phyloP scores from a whole-genome alignment of 2,329 filamentous ascomycete genomes.

The Cytospora piceicola region DNA sequence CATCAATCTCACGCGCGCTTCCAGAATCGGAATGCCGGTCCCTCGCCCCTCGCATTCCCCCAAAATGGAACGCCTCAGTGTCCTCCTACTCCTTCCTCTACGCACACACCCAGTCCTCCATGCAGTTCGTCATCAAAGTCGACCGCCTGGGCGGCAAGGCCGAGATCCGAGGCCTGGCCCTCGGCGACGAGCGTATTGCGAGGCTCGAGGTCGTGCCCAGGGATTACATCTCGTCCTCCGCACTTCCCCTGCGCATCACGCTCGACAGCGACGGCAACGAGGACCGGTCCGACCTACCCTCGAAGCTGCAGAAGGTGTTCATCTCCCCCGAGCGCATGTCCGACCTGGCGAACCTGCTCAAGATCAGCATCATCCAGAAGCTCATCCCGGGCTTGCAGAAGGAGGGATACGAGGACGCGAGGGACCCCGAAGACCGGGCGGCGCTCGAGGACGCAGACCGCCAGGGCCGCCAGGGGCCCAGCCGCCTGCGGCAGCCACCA shows the following conservation, averaged over 20 bases:
- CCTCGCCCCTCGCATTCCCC: conserved; percentile 67
- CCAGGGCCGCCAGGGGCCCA: conserved; percentile 32
- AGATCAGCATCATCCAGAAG: conserved; percentile 80
- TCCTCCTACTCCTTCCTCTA: conserved; percentile 83
- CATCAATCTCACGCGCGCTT: conserved; percentile 26
- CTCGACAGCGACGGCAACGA: conserved; percentile 49
- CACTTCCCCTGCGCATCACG: conserved; percentile 60
- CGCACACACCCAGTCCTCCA: conserved; percentile 80
- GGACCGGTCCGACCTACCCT: conserved; percentile 53
- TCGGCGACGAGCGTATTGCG: conserved; percentile 80
- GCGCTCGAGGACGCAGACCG: conserved; percentile 47
- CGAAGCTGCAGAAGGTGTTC: conserved; percentile 66
- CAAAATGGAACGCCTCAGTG: conserved; percentile 77
- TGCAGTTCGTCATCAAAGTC: conserved; percentile 81
- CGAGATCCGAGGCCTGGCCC: conserved; percentile 77
- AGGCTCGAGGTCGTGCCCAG: conserved; percentile 74
- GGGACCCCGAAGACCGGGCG: conserved; percentile 45
- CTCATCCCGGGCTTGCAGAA: conserved; percentile 77
- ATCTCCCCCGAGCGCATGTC: conserved; percentile 70
- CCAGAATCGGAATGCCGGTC: conserved; percentile 60
- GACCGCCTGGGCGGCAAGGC: conserved; percentile 81
- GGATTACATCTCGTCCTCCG: conserved; percentile 71
- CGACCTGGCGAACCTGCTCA: conserved; percentile 73
- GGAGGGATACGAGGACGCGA: conserved; percentile 73
- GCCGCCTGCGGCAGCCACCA: conserved; percentile 44